phyloP scores from a whole-genome alignment of 805 yeast species.

The Monosporozyma servazzii region DNA sequence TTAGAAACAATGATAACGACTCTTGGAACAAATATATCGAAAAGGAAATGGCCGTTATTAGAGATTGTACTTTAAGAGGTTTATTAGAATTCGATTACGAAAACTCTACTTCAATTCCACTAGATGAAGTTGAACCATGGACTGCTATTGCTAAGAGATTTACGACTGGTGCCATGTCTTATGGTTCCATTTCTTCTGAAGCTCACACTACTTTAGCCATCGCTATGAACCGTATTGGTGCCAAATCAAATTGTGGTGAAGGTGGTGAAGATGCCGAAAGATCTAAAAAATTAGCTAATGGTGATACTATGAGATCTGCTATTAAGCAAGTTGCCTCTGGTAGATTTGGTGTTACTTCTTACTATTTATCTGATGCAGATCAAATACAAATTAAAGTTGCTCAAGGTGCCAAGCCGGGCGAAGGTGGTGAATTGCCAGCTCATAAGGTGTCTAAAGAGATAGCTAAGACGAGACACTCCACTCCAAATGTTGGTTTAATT shows the following conservation, averaged over 20 bases:
- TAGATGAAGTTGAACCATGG: slow-evolving; percentile 99
- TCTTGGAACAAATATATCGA: slow-evolving; percentile 87
- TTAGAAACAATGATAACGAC: slow-evolving; percentile 86
- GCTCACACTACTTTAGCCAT: slow-evolving; percentile 96
- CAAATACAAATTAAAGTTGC: slow-evolving; percentile 98
- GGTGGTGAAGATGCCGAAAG: slow-evolving; percentile 98
- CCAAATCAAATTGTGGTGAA: slow-evolving; percentile 97
- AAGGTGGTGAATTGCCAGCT: slow-evolving; percentile 98
- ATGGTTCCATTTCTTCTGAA: slow-evolving; percentile 97
- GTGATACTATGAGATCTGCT: slow-evolving; percentile 98
- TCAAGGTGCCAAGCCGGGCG: slow-evolving; percentile 99
- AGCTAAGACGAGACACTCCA: slow-evolving; percentile 93
- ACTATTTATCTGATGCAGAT: slow-evolving; percentile 90
- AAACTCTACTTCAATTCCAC: slow-evolving; percentile 64
- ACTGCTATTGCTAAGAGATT: slow-evolving; percentile 96
- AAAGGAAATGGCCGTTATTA: slow-evolving; percentile 85
- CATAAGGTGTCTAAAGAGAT: slow-evolving; percentile 80
- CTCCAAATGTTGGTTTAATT: slow-evolving; percentile 92
- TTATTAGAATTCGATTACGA: slow-evolving; percentile 83
- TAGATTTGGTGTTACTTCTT: slow-evolving; percentile 94
- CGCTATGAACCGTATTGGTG: slow-evolving; percentile 97
- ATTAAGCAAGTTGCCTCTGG: slow-evolving; percentile 98
- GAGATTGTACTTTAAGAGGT: slow-evolving; percentile 89
- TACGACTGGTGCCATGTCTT: slow-evolving; percentile 99
- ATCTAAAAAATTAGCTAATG: slow-evolving; percentile 67